phyloP scores from a whole-genome alignment of 2,329 filamentous ascomycete species.

The Rhynchosporium graminicola region DNA sequence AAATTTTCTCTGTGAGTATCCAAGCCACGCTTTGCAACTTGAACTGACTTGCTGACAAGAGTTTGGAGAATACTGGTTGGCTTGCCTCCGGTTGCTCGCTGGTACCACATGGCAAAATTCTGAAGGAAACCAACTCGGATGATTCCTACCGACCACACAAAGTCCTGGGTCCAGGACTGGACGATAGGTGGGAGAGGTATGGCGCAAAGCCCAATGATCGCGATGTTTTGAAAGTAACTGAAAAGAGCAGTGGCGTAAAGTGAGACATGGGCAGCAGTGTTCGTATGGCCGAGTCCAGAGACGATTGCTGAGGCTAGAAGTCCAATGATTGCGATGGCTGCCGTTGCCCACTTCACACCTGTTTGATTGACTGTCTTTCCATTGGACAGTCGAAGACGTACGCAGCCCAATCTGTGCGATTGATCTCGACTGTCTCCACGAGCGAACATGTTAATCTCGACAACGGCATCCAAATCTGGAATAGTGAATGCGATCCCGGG shows the following conservation, averaged over 20 bases:
- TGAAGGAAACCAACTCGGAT: constrained; percentile 85
- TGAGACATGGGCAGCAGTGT: constrained; percentile 91
- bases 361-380: constrained; percentile 88
- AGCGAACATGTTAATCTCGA: constrained; percentile 78
- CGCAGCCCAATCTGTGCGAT: constrained; percentile 67
- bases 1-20: constrained; percentile 28
- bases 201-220: constrained; percentile 82
- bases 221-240: constrained; percentile 91
- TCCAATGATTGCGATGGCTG: constrained; percentile 81
- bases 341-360: constrained; percentile 86
- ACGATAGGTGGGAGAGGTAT: constrained; percentile 85
- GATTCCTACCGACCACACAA: constrained; percentile 97
- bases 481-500: constrained; percentile 86
- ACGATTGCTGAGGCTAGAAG: constrained; percentile 83
- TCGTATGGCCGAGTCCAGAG: constrained; percentile 87
- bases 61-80: constrained; percentile 79
- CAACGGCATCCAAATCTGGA: constrained; percentile 85
- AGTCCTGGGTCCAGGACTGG: constrained; percentile 92
- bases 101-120: constrained; percentile 90
- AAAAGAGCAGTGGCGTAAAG: constrained; percentile 91
- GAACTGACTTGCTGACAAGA: constrained; percentile 72
- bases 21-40: constrained; percentile 65
- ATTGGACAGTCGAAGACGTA: constrained; percentile 86
- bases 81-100: constrained; percentile 85
- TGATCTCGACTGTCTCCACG: constrained; percentile 52